Evolutionary conservation across 2,329 filamentous ascomycete species (phyloP), one percentile per base, ranked within the genome.

Genomic region (Verticillium nubilum): DNA sequence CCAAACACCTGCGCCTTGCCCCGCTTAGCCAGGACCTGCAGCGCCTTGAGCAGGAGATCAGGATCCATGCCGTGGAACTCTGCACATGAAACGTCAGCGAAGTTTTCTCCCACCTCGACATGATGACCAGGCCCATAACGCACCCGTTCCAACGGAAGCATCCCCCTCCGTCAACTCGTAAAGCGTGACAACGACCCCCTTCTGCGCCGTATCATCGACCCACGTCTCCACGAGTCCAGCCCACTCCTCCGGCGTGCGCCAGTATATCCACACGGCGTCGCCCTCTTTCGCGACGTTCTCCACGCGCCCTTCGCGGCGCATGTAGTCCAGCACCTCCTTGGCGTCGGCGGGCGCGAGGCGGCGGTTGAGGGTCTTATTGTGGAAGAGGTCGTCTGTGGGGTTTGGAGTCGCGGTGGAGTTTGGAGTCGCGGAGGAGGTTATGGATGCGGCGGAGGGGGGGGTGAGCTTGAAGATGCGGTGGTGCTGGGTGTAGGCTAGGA

Each of bases 1-100:
- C 94, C 94, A 76, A 99, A 98, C 27, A 98, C 86, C 74, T 98
- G 94, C 15, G 93, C 94, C 76, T 90, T 96, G 66, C 92, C 92
- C 63, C 89, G 85, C 80, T 96, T 97, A 35, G 96, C 93, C 55
- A 97, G 81, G 56, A 95, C 80, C 61, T 85, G 84, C 55, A 99
- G 80, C 37, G 91, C 89, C 73, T 89, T 92, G 65, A 89, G 84
- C 68, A 99, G 80, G 62, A 97, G 74, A 26, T 92, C 91, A 53
- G 82, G 80, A 70, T 98, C 93, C 79, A 99, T 90, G n/a, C 90
- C 91, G 73, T 92, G 86, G 69, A 96, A 91, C 66, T 96, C 92
- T 89, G 66, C 29, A n/a, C 50, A 27, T n/a, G 58, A n/a, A n/a
- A n/a, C n/a, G 25, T 67, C 67, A 63, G 62, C 60, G n/a, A n/a